phyloP scores from a whole-genome alignment of 2,329 filamentous ascomycete genomes.

The Bipolaris victoriae region DNA sequence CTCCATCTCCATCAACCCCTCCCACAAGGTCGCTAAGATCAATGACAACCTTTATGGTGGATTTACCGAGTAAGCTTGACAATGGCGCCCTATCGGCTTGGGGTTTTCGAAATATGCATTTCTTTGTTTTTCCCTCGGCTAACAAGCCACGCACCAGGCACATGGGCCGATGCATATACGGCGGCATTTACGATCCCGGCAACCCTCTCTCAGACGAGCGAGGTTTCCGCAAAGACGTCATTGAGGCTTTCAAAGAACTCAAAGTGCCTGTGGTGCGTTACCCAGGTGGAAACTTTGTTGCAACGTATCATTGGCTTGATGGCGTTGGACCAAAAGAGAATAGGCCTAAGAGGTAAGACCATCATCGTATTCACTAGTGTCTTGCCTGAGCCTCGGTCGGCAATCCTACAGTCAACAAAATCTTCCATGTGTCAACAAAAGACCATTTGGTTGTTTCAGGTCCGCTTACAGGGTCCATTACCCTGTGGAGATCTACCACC shows the following conservation, averaged over 20 bases:
- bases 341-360: slow-evolving; percentile 61
- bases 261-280: slow-evolving; percentile 79
- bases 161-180: slow-evolving; percentile 89
- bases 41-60: slow-evolving; percentile 83
- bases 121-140: slow-evolving; percentile 21
- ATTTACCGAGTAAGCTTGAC: slow-evolving; percentile 73
- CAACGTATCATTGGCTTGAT: slow-evolving; percentile 86
- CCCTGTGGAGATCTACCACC: background rate
- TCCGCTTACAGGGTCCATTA: background rate
- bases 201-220: slow-evolving; percentile 74
- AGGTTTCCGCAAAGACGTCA: slow-evolving; percentile 80
- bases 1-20: slow-evolving; percentile 69
- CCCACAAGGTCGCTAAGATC: slow-evolving; percentile 72
- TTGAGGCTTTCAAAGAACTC: slow-evolving; percentile 74
- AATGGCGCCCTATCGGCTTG: background rate
- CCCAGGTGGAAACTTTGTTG: slow-evolving; percentile 83
- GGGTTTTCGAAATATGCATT: slow-evolving; percentile 2
- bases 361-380: background rate
- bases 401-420: background rate
- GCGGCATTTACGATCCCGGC: slow-evolving; percentile 80
- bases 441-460: background rate
- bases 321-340: slow-evolving; percentile 76
- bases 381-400: background rate
- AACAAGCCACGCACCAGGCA: slow-evolving; percentile 61
- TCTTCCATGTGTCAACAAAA: background rate